These are phyloP conservation scores for Pharus latifolius DNA, from an alignment of 176 grass and related monocot species.

Conservation along the genomic window DNA sequence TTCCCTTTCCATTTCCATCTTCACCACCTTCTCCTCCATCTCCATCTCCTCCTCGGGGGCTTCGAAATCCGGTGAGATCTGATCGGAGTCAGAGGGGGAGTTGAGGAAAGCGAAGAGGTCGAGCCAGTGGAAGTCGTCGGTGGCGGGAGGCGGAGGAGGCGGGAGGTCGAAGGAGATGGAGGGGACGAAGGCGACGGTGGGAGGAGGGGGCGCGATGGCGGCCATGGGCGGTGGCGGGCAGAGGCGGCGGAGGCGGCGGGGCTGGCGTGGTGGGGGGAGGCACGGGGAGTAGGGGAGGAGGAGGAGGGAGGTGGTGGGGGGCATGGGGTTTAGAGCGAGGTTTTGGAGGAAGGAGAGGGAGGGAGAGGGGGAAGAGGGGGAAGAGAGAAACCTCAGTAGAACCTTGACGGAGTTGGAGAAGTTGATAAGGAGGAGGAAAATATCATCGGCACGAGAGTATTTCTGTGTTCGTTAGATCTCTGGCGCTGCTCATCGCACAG, in stretches of 20 bases:
- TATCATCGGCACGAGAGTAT: constrained; percentile 18
- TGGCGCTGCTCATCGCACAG: not conserved
- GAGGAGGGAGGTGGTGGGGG: not conserved
- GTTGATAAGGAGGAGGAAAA: constrained; percentile 22
- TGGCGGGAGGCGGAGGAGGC: constrained; percentile 7
- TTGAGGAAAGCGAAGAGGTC: constrained; percentile 52
- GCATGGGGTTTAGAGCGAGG: constrained; percentile 14
- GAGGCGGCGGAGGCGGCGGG: constrained; percentile 28
- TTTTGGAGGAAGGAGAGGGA: not conserved
- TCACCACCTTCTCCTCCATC: not conserved
- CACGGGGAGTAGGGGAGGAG: constrained; percentile 29
- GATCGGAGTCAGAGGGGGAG: constrained; percentile 36
- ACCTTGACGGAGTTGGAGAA: constrained; percentile 9
- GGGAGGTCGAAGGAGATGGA: not conserved
- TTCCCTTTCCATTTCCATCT: not conserved
- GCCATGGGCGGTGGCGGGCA: constrained; percentile 45
- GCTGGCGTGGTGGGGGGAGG: constrained; percentile 35
- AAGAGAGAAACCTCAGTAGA: constrained; percentile 34
- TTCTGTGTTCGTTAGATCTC: constrained; percentile 19
- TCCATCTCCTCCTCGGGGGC: not conserved
- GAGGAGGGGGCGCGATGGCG: constrained; percentile 6
- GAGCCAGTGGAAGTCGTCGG: constrained; percentile 42
- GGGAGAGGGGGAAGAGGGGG: too few species aligned
- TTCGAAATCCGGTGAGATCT: not conserved
- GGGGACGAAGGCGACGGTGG: not conserved